phyloP scores from a whole-genome alignment of 2,329 filamentous ascomycete species.

The Knoxdaviesia capensis region DNA sequence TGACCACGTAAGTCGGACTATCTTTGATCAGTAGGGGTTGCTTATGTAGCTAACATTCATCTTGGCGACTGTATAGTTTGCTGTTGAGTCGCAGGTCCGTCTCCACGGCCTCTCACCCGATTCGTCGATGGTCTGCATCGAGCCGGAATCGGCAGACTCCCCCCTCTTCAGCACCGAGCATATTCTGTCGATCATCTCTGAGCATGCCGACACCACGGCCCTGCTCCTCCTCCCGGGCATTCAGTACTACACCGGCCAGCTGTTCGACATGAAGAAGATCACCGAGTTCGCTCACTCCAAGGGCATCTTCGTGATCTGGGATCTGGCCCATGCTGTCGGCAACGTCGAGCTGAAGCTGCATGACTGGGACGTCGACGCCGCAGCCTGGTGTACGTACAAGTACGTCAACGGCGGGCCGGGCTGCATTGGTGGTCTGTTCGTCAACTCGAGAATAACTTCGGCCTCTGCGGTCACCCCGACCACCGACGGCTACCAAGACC shows the following conservation, averaged over 20 bases:
- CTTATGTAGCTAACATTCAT: too few relatives aligned
- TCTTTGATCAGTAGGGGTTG: neutral
- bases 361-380: constrained; percentile 83
- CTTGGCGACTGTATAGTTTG: constrained; percentile 31
- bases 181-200: constrained; percentile 53
- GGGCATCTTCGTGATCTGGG: constrained; percentile 65
- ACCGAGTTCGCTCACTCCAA: constrained; percentile 54
- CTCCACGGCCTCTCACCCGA: constrained; percentile 44
- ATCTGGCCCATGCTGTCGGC: constrained; percentile 69
- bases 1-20: constrained; percentile 38
- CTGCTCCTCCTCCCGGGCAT: constrained; percentile 69
- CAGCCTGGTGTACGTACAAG: constrained; percentile 88
- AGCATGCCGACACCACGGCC: constrained; percentile 52
- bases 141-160: constrained; percentile 17
- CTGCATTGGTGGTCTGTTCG: constrained; percentile 59
- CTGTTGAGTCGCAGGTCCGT: constrained; percentile 55
- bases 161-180: constrained; percentile 46
- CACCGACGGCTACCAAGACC: constrained; percentile 31
- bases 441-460: constrained; percentile 37
- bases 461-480: constrained; percentile 34
- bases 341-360: constrained; percentile 66
- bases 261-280: constrained; percentile 65
- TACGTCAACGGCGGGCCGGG: constrained; percentile 79
- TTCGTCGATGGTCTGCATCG: constrained; percentile 49
- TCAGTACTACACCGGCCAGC: constrained; percentile 82